Conservation (phyloP, 228 moss, liverwort and hornwort genomes). For the Sphagnum magellanicum region DNA sequence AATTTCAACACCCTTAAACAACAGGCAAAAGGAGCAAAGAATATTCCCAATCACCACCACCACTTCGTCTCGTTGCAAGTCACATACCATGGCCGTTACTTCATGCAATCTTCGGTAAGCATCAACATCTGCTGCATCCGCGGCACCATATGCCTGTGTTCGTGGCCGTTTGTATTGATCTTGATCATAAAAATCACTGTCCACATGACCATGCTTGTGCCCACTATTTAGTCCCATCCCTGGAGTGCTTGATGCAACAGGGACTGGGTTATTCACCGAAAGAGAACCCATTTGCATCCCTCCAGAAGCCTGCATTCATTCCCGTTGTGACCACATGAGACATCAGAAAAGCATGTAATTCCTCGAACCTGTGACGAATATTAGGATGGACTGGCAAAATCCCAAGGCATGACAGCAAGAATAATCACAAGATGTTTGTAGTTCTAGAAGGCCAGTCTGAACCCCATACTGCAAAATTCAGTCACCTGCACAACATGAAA, state of each 20-base stretch:
- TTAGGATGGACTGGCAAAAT: too few relatives aligned
- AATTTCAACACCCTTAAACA: too few relatives aligned
- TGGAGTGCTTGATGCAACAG: conserved; percentile 38
- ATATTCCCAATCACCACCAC: too few relatives aligned
- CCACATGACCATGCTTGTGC: conserved; percentile 48
- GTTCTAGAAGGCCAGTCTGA: too few relatives aligned
- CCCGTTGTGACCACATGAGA: background rate
- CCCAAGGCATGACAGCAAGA: too few relatives aligned
- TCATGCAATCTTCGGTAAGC: conserved; percentile 88
- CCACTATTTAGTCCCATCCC: conserved; percentile 40
- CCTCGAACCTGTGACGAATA: too few relatives aligned
- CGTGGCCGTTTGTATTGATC: conserved; percentile 79
- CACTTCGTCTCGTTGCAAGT: too few relatives aligned
- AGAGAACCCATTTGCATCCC: conserved; percentile 12
- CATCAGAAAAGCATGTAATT: background rate
- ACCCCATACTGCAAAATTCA: too few relatives aligned
- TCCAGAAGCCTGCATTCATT: conserved; percentile 14
- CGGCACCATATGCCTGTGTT: conserved; percentile 53
- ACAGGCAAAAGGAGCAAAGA: too few relatives aligned
- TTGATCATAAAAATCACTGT: conserved; percentile 48
- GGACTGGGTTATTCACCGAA: conserved; percentile 25
- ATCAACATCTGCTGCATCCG: conserved; percentile 66
- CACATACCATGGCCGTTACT: conserved; percentile 78
- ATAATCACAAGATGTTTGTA: too few relatives aligned
- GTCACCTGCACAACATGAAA: too few relatives aligned